A percentile compares a stretch with the other conserved stretches of the same genome.
Evolutionary conservation across 2,329 filamentous ascomycete species (phyloP).

Genomic region (Scedosporium dehoogii): DNA sequence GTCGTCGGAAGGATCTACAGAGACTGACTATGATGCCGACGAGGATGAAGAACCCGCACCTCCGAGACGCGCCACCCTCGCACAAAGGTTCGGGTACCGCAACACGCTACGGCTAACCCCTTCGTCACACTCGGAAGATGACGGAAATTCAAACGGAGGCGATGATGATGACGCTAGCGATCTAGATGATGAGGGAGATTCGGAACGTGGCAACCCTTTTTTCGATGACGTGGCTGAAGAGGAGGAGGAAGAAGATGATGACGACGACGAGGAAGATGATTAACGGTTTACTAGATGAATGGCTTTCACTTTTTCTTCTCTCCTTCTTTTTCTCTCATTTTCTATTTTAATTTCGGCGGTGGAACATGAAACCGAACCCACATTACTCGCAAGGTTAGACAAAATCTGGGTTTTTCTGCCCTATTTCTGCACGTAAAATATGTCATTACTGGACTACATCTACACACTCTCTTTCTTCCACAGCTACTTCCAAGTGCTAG

Average conservation of each 20-base stretch:
- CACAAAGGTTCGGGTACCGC: neutral
- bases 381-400: slow-evolving; percentile 62
- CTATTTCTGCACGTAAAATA: no score
- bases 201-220: neutral
- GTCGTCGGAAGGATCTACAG: neutral
- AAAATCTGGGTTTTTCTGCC: slow-evolving; percentile 37
- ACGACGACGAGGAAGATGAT: neutral
- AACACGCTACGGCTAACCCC: neutral
- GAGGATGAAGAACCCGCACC: neutral
- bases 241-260: neutral
- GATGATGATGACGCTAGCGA: neutral
- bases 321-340: neutral
- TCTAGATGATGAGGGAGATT: neutral
- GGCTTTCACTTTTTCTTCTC: neutral
- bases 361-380: slow-evolving; percentile 53
- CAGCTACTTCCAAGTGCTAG: no score
- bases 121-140: neutral
- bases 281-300: neutral
- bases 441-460: no score
- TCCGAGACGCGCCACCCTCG: neutral
- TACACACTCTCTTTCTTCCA: no score
- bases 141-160: neutral
- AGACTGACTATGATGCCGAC: neutral
- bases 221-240: neutral
- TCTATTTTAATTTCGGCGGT: slow-evolving; percentile 27